phyloP scores from a whole-genome alignment of 148 eudicot species.

The Rhododendron molle region DNA sequence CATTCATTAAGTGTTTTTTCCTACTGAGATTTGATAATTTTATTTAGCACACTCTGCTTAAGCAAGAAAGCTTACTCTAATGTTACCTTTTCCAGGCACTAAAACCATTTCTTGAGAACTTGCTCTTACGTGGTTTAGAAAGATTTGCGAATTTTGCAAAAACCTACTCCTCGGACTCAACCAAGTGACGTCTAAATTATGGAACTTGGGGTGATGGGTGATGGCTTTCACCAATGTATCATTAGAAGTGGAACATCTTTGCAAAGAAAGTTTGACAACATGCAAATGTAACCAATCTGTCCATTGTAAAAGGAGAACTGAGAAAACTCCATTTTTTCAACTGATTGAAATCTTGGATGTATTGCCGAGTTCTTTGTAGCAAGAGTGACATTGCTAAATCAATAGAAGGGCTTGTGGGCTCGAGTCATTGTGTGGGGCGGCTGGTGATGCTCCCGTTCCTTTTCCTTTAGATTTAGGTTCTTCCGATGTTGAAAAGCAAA shows the following conservation, averaged over 20 bases:
- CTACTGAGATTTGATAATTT: neutral
- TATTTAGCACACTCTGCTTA: neutral
- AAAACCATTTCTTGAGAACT: constrained; percentile 74
- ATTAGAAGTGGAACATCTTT: neutral
- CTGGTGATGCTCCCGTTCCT: neutral
- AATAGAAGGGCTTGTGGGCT: neutral
- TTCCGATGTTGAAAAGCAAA: neutral
- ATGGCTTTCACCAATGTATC: neutral
- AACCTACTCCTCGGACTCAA: constrained; percentile 32
- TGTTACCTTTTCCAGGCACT: constrained; percentile 52
- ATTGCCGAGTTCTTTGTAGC: neutral
- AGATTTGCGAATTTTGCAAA: constrained; percentile 67
- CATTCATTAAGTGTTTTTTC: neutral
- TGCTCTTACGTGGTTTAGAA: constrained; percentile 70
- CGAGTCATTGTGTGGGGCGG: neutral
- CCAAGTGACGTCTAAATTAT: neutral
- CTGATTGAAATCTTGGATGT: neutral
- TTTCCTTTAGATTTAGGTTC: neutral
- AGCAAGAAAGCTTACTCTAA: neutral
- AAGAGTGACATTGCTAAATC: neutral
- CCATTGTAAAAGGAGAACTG: neutral
- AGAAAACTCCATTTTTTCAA: neutral
- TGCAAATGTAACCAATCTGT: neutral
- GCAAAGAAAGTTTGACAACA: neutral
- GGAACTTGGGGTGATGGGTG: constrained; percentile 6